Evolutionary conservation across 1,284 basidiomycete species (phyloP), one percentile per base, ranked within the genome.

Genomic region (Pholiota adiposa): DNA sequence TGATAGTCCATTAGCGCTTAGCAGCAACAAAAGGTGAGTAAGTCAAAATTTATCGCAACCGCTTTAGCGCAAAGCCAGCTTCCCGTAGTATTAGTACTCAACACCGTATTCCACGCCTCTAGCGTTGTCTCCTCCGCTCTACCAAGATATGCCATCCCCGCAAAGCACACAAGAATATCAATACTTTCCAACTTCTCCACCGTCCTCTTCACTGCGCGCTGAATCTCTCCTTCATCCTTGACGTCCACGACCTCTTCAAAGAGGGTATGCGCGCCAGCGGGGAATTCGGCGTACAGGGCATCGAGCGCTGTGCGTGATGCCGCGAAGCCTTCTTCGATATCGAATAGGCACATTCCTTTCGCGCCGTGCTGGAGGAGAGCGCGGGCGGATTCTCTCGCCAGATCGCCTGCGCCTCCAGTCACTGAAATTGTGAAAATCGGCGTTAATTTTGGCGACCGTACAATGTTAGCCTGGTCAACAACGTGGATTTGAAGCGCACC

Each of bases 11-110:
- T 40, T n/a, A n/a, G n/a, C n/a, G n/a, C n/a, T n/a, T n/a, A n/a
- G n/a, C n/a, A n/a, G n/a, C n/a, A n/a, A n/a, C n/a, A n/a, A 12
- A 16, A 19, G 5, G 52, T 21, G 29, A 27, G 31, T 18, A 18
- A 31, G 11, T 31, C 18, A 44, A 72, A 77, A 79, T 69, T 76
- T 51, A n/a, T n/a, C n/a, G 71, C 76, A 33, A 74, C 77, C 0
- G 76, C 70, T 59, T 77, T 75, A 2, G 79, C 77, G 55, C 76
- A 79, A 44, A 80, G 60, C 74, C 74, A 79, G 54, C 75, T 76
- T 14, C 79, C 80, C 3, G 75, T 82, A n/a, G 72, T 72, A 56
- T 80, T 81, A 43, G 77, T 65, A 41, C 79, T 76, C 18, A 79
- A 52, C 4, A 77, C 71, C 29, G 69, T 65, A 58, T 65, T 70